phyloP scores from a whole-genome alignment of 179 eudicot species.

The Carnegiea gigantea region DNA sequence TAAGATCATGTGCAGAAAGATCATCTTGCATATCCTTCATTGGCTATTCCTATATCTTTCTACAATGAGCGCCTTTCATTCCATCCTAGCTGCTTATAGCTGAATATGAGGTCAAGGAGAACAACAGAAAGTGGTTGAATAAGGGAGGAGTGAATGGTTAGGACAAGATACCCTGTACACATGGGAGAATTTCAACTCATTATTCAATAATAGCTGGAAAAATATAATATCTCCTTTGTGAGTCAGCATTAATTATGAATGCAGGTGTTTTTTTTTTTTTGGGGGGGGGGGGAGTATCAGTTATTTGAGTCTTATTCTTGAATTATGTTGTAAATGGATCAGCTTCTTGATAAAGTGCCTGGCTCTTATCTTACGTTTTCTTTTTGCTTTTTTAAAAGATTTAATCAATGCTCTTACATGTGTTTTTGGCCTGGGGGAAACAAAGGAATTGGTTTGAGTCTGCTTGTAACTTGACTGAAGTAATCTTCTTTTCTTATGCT shows the following conservation, averaged over 20 bases:
- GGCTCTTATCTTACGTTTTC: background rate
- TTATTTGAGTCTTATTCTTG: background rate
- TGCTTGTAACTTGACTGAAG: slow-evolving; percentile 10
- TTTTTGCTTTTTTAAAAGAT: too few species aligned
- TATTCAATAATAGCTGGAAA: background rate
- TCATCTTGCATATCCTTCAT: background rate
- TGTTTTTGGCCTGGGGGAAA: background rate
- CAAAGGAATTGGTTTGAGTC: background rate
- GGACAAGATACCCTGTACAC: background rate
- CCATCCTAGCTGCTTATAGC: background rate
- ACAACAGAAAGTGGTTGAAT: background rate
- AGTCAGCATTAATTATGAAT: background rate
- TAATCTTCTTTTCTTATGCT: slow-evolving; percentile 17
- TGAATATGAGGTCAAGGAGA: background rate
- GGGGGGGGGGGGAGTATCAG: background rate
- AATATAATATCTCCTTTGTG: background rate
- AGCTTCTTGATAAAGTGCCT: slow-evolving; percentile 6
- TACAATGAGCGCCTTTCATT: background rate
- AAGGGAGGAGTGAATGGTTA: background rate
- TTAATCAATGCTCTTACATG: background rate
- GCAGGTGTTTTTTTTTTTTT: background rate
- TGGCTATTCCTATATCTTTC: background rate
- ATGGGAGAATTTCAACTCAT: background rate
- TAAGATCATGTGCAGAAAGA: background rate
- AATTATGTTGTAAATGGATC: background rate